phyloP scores from a whole-genome alignment of 805 yeast genomes.

The Yueomyces sp. region DNA sequence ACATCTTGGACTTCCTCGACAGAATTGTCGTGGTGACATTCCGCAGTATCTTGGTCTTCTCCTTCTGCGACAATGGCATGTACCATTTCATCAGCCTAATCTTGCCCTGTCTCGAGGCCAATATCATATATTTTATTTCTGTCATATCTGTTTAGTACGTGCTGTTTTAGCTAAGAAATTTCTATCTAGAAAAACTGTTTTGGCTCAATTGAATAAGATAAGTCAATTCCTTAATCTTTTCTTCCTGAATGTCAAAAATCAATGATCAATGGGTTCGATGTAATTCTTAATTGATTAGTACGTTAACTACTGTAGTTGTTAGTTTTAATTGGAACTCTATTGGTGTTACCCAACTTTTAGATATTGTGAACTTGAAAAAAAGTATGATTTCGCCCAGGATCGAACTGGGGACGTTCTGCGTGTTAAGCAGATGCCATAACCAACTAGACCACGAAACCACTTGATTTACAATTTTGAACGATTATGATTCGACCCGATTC shows the following conservation, averaged over 20 bases:
- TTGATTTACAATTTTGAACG: no score
- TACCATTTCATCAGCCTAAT: slow-evolving; percentile 93
- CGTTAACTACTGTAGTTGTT: no score
- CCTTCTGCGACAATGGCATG: slow-evolving; percentile 67
- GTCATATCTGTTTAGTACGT: slow-evolving; percentile 10
- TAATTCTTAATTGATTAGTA: no score
- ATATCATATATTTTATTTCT: slow-evolving; percentile 55
- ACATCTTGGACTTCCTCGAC: slow-evolving; percentile 84
- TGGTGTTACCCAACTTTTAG: no score
- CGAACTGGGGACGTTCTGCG: slow-evolving; percentile 99
- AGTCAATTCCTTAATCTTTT: neutral
- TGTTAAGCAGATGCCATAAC: slow-evolving; percentile 99
- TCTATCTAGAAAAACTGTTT: neutral
- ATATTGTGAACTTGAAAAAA: neutral
- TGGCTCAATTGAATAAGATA: neutral
- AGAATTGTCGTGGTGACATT: slow-evolving; percentile 81
- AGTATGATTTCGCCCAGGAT: slow-evolving; percentile 97
- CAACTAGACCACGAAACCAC: slow-evolving; percentile 98
- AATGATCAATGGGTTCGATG: no score
- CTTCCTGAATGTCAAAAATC: neutral
- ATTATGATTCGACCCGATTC: no score
- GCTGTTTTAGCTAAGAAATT: neutral
- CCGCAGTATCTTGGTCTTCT: slow-evolving; percentile 67
- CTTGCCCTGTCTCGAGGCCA: slow-evolving; percentile 90
- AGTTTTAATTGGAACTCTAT: no score